Evolutionary conservation across 2,329 filamentous ascomycete genomes (phyloP).

Genomic region (Dothistroma pini): DNA sequence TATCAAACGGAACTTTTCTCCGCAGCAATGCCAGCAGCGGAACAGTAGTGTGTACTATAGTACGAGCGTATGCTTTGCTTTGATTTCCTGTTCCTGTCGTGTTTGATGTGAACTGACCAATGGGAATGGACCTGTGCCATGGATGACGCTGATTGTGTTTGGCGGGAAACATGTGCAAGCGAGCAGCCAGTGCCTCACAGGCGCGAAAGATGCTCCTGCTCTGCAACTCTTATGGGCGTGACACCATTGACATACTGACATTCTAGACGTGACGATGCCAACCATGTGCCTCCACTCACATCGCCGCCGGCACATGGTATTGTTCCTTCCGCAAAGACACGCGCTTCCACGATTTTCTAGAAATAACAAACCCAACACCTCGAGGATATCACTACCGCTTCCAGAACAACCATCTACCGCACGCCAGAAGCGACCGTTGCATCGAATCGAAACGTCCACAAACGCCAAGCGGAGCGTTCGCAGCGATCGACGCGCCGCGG

Average conservation of each 20-base stretch:
- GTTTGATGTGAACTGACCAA: background rate
- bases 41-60: conserved; percentile 19
- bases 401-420: background rate
- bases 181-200: background rate
- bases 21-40: conserved; percentile 13
- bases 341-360: background rate
- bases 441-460: background rate
- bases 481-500: background rate
- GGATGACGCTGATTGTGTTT: background rate
- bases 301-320: too few relatives aligned
- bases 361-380: background rate
- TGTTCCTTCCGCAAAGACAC: too few relatives aligned
- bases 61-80: background rate
- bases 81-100: background rate
- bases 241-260: too few relatives aligned
- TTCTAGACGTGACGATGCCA: too few relatives aligned
- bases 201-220: too few relatives aligned
- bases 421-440: conserved; percentile 1
- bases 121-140: background rate
- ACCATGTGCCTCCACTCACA: too few relatives aligned
- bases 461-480: background rate
- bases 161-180: background rate
- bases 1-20: conserved; percentile 15
- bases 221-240: too few relatives aligned
- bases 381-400: background rate